These are phyloP conservation scores for Kazachstania africana DNA, from an alignment of 805 yeast species.

Conservation along the genomic window DNA sequence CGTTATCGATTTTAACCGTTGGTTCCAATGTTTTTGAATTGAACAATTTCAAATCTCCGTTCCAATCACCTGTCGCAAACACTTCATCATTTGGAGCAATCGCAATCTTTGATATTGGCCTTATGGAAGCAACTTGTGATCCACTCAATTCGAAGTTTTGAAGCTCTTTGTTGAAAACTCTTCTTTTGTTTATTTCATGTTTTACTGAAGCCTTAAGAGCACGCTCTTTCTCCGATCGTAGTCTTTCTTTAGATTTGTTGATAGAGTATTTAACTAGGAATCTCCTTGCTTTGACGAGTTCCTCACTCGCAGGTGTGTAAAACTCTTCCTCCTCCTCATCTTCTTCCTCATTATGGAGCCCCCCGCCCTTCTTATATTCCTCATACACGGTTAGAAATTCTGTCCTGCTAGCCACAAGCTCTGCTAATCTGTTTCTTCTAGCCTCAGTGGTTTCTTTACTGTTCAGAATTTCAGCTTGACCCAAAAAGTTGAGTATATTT, in stretches of 20 bases:
- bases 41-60: slow-evolving; percentile 53
- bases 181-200: slow-evolving; percentile 35
- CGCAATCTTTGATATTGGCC: slow-evolving; percentile 56
- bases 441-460: slow-evolving; percentile 54
- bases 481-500: slow-evolving; percentile 33
- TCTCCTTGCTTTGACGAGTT: slow-evolving; percentile 40
- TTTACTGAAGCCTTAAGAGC: slow-evolving; percentile 28
- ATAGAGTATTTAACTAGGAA: slow-evolving; percentile 43
- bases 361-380: slow-evolving; percentile 5
- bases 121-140: slow-evolving; percentile 54
- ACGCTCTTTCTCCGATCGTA: slow-evolving; percentile 24
- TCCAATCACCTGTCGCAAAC: slow-evolving; percentile 73
- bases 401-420: slow-evolving; percentile 29
- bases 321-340: slow-evolving; percentile 58
- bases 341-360: slow-evolving; percentile 22
- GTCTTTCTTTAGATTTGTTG: slow-evolving; percentile 32
- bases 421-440: slow-evolving; percentile 48
- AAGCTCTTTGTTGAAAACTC: slow-evolving; percentile 29
- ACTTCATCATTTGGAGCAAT: slow-evolving; percentile 25
- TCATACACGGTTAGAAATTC: slow-evolving; percentile 5
- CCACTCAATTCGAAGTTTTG: slow-evolving; percentile 38
- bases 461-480: slow-evolving; percentile 43
- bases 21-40: slow-evolving; percentile 29
- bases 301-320: slow-evolving; percentile 65
- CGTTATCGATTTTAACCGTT: slow-evolving; percentile 7